These are phyloP conservation scores for Raffaelea ambrosiae DNA, from an alignment of 2,329 filamentous ascomycete genomes.

Conservation along the genomic window DNA sequence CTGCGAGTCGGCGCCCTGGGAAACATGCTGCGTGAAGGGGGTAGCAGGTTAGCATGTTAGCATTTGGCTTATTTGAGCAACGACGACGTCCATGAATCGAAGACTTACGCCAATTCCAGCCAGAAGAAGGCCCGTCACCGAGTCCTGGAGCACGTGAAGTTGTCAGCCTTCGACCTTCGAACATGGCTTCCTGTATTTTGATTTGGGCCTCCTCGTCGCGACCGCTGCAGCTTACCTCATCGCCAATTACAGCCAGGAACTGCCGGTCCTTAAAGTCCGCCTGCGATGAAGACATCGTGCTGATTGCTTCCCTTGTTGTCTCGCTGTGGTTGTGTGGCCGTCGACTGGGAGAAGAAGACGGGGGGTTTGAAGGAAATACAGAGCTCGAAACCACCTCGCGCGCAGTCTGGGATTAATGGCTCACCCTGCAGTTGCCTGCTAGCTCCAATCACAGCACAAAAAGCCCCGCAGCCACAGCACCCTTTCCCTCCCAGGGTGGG, in stretches of 20 bases:
- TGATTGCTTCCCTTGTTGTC: not conserved
- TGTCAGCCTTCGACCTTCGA: slow-evolving; percentile 1
- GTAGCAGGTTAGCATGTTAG: too few relatives aligned
- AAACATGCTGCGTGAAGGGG: slow-evolving; percentile 69
- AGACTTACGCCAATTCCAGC: slow-evolving; percentile 85
- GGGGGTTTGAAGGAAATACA: not conserved
- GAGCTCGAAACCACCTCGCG: not conserved
- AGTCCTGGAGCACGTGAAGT: slow-evolving; percentile 53
- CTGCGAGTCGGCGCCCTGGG: slow-evolving; percentile 75
- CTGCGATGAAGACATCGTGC: slow-evolving; percentile 20
- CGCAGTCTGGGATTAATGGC: not conserved
- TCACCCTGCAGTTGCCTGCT: not conserved
- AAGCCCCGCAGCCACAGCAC: not conserved
- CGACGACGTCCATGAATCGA: not conserved
- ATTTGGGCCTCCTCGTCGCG: too few relatives aligned
- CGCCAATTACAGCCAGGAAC: slow-evolving; percentile 94
- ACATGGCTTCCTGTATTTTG: too few relatives aligned
- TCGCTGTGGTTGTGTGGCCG: not conserved
- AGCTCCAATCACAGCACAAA: not conserved
- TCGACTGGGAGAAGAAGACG: not conserved
- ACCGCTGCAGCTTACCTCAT: slow-evolving; percentile 57
- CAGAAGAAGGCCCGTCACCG: slow-evolving; percentile 88
- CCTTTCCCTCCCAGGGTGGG: too few relatives aligned
- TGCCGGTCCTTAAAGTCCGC: slow-evolving; percentile 74
- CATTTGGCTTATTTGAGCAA: too few relatives aligned